These are phyloP conservation scores for Salix suchowensis DNA, from an alignment of 345 rosid species.

Conservation along the genomic window DNA sequence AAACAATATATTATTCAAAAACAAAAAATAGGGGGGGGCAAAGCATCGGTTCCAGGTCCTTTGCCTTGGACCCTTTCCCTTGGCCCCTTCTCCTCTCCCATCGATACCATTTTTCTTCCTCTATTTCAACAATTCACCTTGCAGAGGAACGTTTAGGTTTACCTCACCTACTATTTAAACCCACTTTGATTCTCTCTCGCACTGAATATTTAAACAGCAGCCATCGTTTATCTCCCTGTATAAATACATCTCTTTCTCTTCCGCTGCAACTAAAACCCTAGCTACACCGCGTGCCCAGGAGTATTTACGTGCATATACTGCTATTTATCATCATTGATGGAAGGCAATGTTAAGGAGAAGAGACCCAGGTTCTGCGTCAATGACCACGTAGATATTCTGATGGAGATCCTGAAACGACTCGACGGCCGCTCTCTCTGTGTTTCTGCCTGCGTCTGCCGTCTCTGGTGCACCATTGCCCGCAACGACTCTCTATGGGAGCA, in stretches of 20 bases:
- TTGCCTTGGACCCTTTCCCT: constrained; percentile 41
- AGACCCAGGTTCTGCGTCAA: constrained; percentile 51
- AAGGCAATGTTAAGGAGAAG: constrained; percentile 16
- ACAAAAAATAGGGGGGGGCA: constrained; percentile 13
- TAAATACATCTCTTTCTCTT: no score
- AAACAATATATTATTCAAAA: constrained; percentile 18
- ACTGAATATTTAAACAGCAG: no score
- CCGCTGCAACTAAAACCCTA: background rate
- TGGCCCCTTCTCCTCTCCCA: constrained; percentile 45
- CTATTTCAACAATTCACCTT: background rate
- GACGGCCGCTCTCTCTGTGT: constrained; percentile 80
- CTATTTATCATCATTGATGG: background rate
- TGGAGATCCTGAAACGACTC: constrained; percentile 63
- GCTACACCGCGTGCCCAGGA: background rate
- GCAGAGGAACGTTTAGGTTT: no score
- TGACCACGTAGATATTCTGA: constrained; percentile 78
- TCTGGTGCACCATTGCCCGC: constrained; percentile 69
- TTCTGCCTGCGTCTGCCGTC: constrained; percentile 88
- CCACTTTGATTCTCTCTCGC: no score
- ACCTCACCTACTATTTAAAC: no score
- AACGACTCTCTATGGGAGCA: constrained; percentile 84
- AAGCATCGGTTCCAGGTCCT: constrained; percentile 51
- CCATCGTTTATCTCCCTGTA: no score
- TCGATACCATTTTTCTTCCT: constrained; percentile 32
- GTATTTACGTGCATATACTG: background rate